Conservation (phyloP, 164 flowering plant species). For the Tetracentron sinense region DNA sequence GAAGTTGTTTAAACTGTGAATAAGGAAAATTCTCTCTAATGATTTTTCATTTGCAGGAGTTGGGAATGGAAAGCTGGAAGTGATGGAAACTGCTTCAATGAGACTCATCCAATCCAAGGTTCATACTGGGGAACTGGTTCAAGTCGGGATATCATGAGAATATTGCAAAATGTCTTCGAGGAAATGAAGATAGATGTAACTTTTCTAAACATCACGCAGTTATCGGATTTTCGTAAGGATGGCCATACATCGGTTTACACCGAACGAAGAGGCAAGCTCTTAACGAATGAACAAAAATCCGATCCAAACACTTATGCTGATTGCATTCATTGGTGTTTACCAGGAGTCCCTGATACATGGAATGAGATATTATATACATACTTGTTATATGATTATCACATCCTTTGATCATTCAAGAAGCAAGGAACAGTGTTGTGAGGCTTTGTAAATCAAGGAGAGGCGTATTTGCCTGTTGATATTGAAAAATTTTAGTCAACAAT, state of each 20-base stretch:
- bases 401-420: too few species aligned
- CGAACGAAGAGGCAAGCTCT: constrained; percentile 76
- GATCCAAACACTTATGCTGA: constrained; percentile 73
- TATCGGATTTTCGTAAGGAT: constrained; percentile 81
- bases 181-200: constrained; percentile 45
- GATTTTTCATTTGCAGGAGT: constrained; percentile 46
- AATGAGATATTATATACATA: constrained; percentile 80
- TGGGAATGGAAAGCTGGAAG: constrained; percentile 86
- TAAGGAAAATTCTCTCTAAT: background rate
- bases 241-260: constrained; percentile 79
- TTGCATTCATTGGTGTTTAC: constrained; percentile 97
- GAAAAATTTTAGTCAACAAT: too few species aligned
- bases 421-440: too few species aligned
- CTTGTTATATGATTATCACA: too few species aligned
- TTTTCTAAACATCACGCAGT: constrained; percentile 73
- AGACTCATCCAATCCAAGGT: constrained; percentile 54
- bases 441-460: too few species aligned
- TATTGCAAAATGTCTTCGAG: constrained; percentile 37
- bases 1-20: background rate
- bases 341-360: constrained; percentile 96
- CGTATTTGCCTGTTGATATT: too few species aligned
- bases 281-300: constrained; percentile 69
- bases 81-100: constrained; percentile 77
- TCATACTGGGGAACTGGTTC: constrained; percentile 87
- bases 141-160: constrained; percentile 59